These are phyloP conservation scores for Kalmusia sp. DNA, from an alignment of 2,329 filamentous ascomycete species.

Conservation along the genomic window DNA sequence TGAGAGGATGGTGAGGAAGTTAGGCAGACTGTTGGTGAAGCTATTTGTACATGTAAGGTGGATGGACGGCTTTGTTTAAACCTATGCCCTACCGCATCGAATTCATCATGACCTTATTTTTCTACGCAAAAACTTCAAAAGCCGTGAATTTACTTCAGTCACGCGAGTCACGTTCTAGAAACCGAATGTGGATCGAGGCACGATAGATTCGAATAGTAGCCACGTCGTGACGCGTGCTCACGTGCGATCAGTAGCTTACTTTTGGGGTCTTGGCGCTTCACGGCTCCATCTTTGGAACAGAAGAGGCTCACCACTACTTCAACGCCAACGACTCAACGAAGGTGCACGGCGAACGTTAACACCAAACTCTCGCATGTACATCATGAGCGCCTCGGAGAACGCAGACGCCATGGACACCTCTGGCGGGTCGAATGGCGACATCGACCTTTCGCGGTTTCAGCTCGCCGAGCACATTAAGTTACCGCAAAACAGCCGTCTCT, in stretches of 20 bases:
- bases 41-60: too few relatives aligned
- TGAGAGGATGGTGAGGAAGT: background rate
- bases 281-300: too few relatives aligned
- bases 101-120: too few relatives aligned
- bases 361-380: background rate
- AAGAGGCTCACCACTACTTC: too few relatives aligned
- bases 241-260: background rate
- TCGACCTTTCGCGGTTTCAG: slow-evolving; percentile 29
- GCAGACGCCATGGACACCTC: background rate
- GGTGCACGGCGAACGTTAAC: too few relatives aligned
- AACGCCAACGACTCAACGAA: background rate
- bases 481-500: slow-evolving; percentile 37
- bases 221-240: background rate
- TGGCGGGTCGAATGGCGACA: background rate
- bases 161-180: background rate
- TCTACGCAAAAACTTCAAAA: too few relatives aligned
- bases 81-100: too few relatives aligned
- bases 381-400: background rate
- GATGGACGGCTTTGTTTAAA: too few relatives aligned
- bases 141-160: too few relatives aligned
- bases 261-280: background rate
- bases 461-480: slow-evolving; percentile 36
- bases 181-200: too few relatives aligned
- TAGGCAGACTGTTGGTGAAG: background rate
- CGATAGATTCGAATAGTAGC: too few relatives aligned